These are phyloP conservation scores for Fusarium sp. DNA, from an alignment of 2,329 filamentous ascomycete species.

Conservation along the genomic window DNA sequence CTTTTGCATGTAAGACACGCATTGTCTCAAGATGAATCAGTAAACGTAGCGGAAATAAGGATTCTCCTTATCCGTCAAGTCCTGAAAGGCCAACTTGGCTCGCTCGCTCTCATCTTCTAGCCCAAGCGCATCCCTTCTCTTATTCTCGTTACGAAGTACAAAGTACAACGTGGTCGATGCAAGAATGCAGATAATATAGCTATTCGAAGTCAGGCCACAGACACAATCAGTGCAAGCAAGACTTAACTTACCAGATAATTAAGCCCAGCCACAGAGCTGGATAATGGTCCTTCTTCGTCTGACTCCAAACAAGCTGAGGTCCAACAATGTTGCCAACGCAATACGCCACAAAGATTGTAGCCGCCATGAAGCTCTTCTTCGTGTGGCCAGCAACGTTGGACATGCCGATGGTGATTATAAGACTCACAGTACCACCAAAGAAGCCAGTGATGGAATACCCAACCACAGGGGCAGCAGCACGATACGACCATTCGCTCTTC, in stretches of 20 bases:
- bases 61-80: constrained; percentile 77
- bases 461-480: constrained; percentile 73
- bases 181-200: constrained; percentile 75
- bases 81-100: constrained; percentile 74
- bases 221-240: fast-evolving
- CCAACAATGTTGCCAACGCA: constrained; percentile 82
- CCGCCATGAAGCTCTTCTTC: constrained; percentile 82
- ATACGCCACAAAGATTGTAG: constrained; percentile 80
- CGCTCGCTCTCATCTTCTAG: constrained; percentile 68
- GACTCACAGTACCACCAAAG: constrained; percentile 76
- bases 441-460: constrained; percentile 80
- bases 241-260: constrained; percentile 64
- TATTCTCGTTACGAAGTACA: constrained; percentile 71
- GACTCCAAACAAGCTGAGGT: constrained; percentile 76
- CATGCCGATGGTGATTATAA: constrained; percentile 65
- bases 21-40: constrained; percentile 14
- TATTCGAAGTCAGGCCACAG: constrained; percentile 46
- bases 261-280: constrained; percentile 77
- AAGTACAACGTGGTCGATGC: constrained; percentile 68
- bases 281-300: constrained; percentile 75
- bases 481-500: constrained; percentile 74
- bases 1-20: not conserved
- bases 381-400: constrained; percentile 81
- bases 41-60: constrained; percentile 72
- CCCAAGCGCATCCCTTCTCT: constrained; percentile 59